Base-by-base conservation (phyloP, 2,329 filamentous ascomycete genomes). In the Akanthomyces dipterigenus region DNA sequence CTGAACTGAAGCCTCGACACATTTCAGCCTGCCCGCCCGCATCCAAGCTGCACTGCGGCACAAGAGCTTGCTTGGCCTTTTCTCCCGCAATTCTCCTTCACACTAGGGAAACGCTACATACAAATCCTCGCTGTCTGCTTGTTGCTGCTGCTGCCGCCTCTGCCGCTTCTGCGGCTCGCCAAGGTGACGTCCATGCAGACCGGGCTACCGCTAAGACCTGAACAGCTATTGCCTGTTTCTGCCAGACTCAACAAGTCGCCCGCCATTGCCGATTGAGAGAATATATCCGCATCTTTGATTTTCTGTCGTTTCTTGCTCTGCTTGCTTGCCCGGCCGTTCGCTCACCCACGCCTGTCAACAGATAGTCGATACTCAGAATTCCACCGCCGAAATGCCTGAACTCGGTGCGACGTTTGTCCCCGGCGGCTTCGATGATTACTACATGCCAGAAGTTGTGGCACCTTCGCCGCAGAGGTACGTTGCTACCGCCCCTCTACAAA, bases 371-470 rank as follows among this genome's bases (percentile, higher is more conserved):
- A 55, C 59, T n/a, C 11, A 54, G 16, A 22, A n/a, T 34, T 26
- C 24, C n/a, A 20, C 38, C 50, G 43, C 22, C 61, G 49, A 63
- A 26, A 63, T 63, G 61, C 28, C 61, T 31, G 49, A 63, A 20
- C 50, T 84, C 65, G 80, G 80, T 69, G 82, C 82, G 64, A 85
- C 82, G 51, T 85, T 85, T 70, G 80, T 83, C 61, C 82, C 82
- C 38, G 80, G 82, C 63, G 82, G 81, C 60, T 76, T 78, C 61
- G 82, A 85, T 70, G 82, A 85, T 71, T 85, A 82, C 69, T 84
- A 81, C 70, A 82, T 85, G 80, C 82, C 82, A 63, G 81, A 85
- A 69, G 82, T 85, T 64, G 72, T 83, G 64, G 82, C 82, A 62
- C 82, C 82, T 63, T 73, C 80, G 54, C 82, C 82, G 65, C 82